These are phyloP conservation scores for Boletus rubropictus DNA, from an alignment of 768 basidiomycete species.

Conservation along the genomic window DNA sequence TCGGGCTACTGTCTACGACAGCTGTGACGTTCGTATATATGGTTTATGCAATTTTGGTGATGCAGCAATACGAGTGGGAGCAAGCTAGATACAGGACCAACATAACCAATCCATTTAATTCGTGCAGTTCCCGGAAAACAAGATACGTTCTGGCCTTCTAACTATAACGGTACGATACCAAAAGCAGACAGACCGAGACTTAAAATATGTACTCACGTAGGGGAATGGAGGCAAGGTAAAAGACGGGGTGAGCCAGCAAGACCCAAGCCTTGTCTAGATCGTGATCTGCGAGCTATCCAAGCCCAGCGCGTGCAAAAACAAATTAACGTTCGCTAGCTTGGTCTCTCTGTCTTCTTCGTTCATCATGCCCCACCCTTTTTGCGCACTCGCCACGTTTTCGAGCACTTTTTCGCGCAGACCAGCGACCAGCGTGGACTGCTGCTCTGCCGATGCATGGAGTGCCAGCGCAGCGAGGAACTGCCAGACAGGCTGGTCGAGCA, in stretches of 20 bases:
- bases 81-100: no score
- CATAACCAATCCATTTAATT: conserved; percentile 10
- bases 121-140: conserved; percentile 15
- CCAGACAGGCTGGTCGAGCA: conserved; percentile 90
- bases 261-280: conserved; percentile 24
- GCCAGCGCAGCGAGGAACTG: conserved; percentile 88
- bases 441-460: conserved; percentile 74
- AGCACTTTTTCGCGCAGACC: conserved; percentile 89
- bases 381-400: conserved; percentile 77
- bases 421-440: conserved; percentile 84
- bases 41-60: no score
- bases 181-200: conserved; percentile 3
- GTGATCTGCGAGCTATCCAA: conserved; percentile 69
- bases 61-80: no score
- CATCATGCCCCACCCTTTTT: conserved; percentile 60
- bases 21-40: no score
- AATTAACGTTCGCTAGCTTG: conserved; percentile 88
- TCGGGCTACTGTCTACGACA: no score
- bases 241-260: neutral
- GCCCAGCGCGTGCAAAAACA: conserved; percentile 79
- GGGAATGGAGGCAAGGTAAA: no score
- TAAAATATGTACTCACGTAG: conserved; percentile 1
- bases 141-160: conserved; percentile 20
- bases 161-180: conserved; percentile 5
- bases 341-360: conserved; percentile 70